Evolutionary conservation across 495 filamentous ascomycete genomes (phyloP), one percentile per base, ranked within the genome.

Genomic region (Aspergillus baeticus): DNA sequence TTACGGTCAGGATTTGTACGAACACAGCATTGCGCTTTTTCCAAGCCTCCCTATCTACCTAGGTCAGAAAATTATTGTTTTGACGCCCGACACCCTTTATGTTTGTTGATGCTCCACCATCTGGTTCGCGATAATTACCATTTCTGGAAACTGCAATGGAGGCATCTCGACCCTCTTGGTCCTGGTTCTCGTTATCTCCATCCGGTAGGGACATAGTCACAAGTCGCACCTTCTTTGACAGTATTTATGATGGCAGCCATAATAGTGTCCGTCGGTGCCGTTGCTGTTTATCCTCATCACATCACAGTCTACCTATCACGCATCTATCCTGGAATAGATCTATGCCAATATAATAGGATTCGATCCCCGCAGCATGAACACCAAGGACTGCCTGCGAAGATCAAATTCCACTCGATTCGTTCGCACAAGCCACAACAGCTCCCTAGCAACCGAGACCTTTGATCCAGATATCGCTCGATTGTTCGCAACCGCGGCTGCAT

Each of bases 401-500:
- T 78, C 82, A 51, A 88, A 84, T 66, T 91, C 88, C 15, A 73
- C 80, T 39, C 81, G 82, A 43, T 88, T 86, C 15, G 72, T 82
- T 31, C 76, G 76, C 52, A 80, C 73, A 42, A 54, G 58, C 17
- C 62, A 64, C 20, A 57, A 60, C 18, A 18, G 33, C 33, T 49
- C 57, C 22, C 39, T 55, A 53, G 63, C 67, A 13, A 43, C 68
- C 14, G 77, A 82, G 33, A 62, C 77, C 33, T 74, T 84, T 39
- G 76, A 84, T 42, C 76, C 84, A 7, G 75, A 79, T 17, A 61
- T 77, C n/a, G 81, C 82, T 10, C 77, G 81, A 44, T 71, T 76
- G 31, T 81, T 89, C 64, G 88, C 89, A 26, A 78, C 85, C 10
- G 79, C 80, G 36, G 89, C 89, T 45, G 88, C 89, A n/a, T 76